Base-by-base conservation (phyloP, 345 rosid genomes). In the Excoecaria cochinchinensis region DNA sequence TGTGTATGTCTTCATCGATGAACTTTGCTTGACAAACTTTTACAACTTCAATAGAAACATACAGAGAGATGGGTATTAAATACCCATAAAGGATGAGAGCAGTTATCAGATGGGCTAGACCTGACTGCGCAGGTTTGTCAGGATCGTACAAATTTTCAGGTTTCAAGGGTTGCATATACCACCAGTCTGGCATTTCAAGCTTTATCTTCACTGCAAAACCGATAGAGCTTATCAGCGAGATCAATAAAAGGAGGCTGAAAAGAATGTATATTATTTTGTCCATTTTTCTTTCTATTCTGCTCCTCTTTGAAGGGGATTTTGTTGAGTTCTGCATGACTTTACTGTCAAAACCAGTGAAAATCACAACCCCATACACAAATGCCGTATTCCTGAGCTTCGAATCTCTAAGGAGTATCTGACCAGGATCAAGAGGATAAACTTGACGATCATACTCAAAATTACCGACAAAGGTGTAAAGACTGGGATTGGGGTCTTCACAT, bases 11-110 rank as follows among this genome's bases (percentile, higher is more conserved):
- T 80, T 91, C 90, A 78, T 93, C 90, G 56, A 96, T 96, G 77
- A 96, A 96, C 78, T 83, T 81, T 71, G 99, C 99, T 85, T 96
- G 99, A 87, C 89, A 85, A 75, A 96, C 95, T 87, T 96, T 96
- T 74, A 96, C 99, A 73, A 96, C 87, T 82, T 96, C 99, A 15
- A 96, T 96, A 0, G 99, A 96, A 66, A 96, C 98, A 63, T 96
- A 96, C 10, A 96, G 91, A 5, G 99, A 96, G 79, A 96, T 96
- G 42, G 99, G 99, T 51, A 96, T 90, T 79, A 96, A 82, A 78
- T 96, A 96, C n/a, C 99, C 99, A 31, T 96, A 96, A 74, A 93
- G 97, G 81, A 96, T 86, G 72, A 96, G 89, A 70, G 99, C 99
- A 57, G 98, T 96, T 79, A 96, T 79, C 64, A 93, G 82, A 84